Evolutionary conservation across 768 basidiomycete species (phyloP), one percentile per base, ranked within the genome.

Genomic region (Pluteus cervinus): DNA sequence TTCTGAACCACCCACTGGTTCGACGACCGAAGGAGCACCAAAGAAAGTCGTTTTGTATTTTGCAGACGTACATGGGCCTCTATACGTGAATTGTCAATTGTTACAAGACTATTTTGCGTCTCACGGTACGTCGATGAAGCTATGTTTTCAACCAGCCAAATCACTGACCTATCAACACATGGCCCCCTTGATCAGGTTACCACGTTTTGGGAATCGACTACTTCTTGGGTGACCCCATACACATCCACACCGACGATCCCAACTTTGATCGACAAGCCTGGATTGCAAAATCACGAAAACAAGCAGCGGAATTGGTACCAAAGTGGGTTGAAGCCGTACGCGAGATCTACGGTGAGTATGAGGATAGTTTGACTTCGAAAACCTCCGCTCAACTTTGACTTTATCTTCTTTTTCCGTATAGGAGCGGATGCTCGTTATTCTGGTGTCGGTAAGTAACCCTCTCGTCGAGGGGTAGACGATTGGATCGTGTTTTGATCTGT

Each of bases 21-120:
- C n/a, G n/a, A 23, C 35, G 26, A n/a, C 14, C n/a, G 20, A 26
- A 21, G 23, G 39, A 37, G n/a, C n/a, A n/a, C 3, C 29, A 3
- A 45, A 43, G 14, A 66, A 61, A 33, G 51, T 77, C 42, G 44
- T 77, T 10, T 49, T 77, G n/a, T 76, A 61, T 55, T 66, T 69
- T 41, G 45, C 70, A 0, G 75, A 76, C 42, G 63, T 75, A 1
- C 73, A 61, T 42, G 63, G 75, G 4, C 65, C 75, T 10, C 61
- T 71, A 41, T 75, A 63, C 50, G 40, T 66, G 41, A 76, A 75
- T 56, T 69, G 62, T 42, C 55, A 71, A 50, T 58, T 74, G 25
- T 25, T 77, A 8, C 69, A 73, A 50, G 73, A 76, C 44, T 73
- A 65, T 46, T 72, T 68, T 40, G 74, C 75, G 1, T 50, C 64